Percentiles rank a stretch among this genome's conserved stretches.
phyloP scores from a whole-genome alignment of 2,329 filamentous ascomycete species.

The Trichoderma polysporum region DNA sequence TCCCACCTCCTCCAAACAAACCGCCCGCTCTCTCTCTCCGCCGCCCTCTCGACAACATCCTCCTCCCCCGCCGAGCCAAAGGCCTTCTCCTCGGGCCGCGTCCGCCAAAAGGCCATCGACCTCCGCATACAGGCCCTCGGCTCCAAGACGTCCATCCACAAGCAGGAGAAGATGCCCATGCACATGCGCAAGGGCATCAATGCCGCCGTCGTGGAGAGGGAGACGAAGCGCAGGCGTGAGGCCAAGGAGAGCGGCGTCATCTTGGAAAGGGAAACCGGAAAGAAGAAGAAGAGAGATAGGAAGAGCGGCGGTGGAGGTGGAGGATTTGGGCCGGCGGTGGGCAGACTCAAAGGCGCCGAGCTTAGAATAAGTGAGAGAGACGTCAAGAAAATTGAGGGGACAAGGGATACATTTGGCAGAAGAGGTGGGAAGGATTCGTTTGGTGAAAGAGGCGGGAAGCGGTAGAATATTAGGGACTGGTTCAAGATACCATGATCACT shows the following conservation, averaged over 20 bases:
- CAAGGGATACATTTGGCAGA: slow-evolving; percentile 43
- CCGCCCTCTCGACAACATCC: slow-evolving; percentile 40
- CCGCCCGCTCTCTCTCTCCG: slow-evolving; percentile 47
- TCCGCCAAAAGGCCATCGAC: slow-evolving; percentile 79
- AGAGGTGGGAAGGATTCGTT: slow-evolving; percentile 39
- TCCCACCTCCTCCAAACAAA: slow-evolving; percentile 73
- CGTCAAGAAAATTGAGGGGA: slow-evolving; percentile 67
- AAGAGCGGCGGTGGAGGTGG: slow-evolving; percentile 44
- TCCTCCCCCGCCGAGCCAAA: slow-evolving; percentile 36
- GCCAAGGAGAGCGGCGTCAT: slow-evolving; percentile 90
- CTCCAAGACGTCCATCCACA: slow-evolving; percentile 70
- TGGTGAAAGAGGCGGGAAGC: slow-evolving; percentile 38
- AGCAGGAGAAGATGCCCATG: slow-evolving; percentile 87
- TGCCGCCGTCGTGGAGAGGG: slow-evolving; percentile 62
- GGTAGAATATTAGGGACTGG: slow-evolving; percentile 22
- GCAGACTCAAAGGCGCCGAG: slow-evolving; percentile 76
- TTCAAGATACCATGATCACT: background rate
- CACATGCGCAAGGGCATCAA: slow-evolving; percentile 80
- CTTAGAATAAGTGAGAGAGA: slow-evolving; percentile 77
- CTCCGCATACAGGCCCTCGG: slow-evolving; percentile 79
- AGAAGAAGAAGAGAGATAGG: slow-evolving; percentile 43
- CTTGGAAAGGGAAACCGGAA: slow-evolving; percentile 61
- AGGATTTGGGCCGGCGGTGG: slow-evolving; percentile 77
- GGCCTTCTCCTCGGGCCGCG: slow-evolving; percentile 61
- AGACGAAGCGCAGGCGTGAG: slow-evolving; percentile 71